These are phyloP conservation scores for Tylopilus cervinicoccineus DNA, from an alignment of 768 basidiomycete genomes.

Conservation along the genomic window DNA sequence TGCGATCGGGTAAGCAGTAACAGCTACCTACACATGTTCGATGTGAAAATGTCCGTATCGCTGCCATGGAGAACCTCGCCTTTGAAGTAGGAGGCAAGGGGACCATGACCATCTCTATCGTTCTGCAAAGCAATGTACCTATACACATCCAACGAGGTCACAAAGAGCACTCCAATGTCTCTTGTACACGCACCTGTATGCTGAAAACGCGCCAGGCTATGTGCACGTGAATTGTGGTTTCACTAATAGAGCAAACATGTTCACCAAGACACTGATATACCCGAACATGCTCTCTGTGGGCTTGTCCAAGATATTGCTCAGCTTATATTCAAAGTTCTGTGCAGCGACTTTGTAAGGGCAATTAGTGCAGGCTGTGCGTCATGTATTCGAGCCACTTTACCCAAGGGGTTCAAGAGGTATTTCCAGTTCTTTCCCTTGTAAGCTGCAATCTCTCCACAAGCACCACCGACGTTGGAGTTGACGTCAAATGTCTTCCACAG, in stretches of 20 bases:
- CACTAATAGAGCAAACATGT: constrained; percentile 12
- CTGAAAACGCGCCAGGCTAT: constrained; percentile 92
- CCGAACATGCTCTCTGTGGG: constrained; percentile 87
- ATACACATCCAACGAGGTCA: constrained; percentile 2
- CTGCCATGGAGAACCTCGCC: constrained; percentile 84
- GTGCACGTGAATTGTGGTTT: constrained; percentile 9
- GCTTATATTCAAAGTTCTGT: constrained; percentile 95
- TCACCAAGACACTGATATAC: constrained; percentile 90
- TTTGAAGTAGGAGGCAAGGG: constrained; percentile 95
- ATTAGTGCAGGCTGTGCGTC: background rate
- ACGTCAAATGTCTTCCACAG: constrained; percentile 95
- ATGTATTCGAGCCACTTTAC: constrained; percentile 34
- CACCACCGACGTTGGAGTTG: constrained; percentile 89
- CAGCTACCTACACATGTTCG: constrained; percentile 81
- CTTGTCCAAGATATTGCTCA: constrained; percentile 87
- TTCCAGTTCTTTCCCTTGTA: constrained; percentile 91
- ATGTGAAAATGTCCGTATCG: constrained; percentile 90
- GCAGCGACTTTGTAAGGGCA: constrained; percentile 60
- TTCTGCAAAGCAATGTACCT: constrained; percentile 89
- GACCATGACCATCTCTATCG: constrained; percentile 74
- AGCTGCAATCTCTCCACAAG: constrained; percentile 94
- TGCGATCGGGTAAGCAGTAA: background rate
- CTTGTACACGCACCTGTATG: constrained; percentile 53
- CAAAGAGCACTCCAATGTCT: background rate
- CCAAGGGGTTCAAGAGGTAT: constrained; percentile 77